Conservation (phyloP, 257 asterid species). For the Forsythia viridissima region DNA sequence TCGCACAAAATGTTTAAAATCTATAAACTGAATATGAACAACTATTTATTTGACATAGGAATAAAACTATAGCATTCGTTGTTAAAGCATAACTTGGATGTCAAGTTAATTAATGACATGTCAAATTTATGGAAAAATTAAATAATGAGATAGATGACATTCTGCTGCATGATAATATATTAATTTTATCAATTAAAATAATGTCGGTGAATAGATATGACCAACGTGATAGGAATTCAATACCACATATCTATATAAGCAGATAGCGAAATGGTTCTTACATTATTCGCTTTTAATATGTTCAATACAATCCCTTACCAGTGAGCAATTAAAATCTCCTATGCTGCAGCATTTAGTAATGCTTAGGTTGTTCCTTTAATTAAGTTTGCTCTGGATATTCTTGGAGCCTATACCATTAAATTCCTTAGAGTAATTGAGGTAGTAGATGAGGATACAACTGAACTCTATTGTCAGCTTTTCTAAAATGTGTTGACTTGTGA, state of each 20-base stretch:
- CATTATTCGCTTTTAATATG: constrained; percentile 70
- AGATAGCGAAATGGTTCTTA: constrained; percentile 25
- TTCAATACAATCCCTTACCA: constrained; percentile 92
- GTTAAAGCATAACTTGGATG: too few relatives aligned
- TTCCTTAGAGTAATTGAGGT: constrained; percentile 4
- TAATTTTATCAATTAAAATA: neutral
- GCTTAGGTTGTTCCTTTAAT: constrained; percentile 80
- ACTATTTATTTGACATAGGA: too few relatives aligned
- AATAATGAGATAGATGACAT: neutral
- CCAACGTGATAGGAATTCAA: neutral
- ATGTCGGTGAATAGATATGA: neutral
- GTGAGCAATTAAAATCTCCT: constrained; percentile 88
- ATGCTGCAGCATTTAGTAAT: constrained; percentile 86
- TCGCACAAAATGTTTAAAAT: too few relatives aligned
- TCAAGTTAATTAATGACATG: too few relatives aligned
- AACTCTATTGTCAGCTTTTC: constrained; percentile 9
- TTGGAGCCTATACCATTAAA: constrained; percentile 70
- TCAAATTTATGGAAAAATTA: too few relatives aligned
- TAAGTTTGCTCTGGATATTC: constrained; percentile 86
- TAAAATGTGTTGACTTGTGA: neutral
- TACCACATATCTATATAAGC: neutral
- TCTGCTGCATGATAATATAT: neutral
- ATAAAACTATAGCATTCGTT: too few relatives aligned
- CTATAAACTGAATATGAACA: too few relatives aligned
- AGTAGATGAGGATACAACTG: constrained; percentile 2